phyloP scores from a whole-genome alignment of 2,329 filamentous ascomycete genomes.

The Ceratocystis alfenasii region DNA sequence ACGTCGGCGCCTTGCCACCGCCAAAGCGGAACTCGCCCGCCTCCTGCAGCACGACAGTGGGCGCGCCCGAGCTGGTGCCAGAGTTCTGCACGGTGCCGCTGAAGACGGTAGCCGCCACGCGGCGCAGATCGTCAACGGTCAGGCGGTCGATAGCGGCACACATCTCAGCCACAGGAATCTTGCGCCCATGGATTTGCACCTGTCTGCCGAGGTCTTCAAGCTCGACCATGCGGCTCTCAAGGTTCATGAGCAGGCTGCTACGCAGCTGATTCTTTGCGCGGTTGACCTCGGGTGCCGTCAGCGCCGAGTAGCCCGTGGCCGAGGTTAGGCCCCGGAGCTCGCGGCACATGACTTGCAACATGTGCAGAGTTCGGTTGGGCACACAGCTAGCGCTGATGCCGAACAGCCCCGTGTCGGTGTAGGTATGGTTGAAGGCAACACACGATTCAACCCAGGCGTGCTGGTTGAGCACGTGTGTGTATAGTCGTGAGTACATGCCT shows the following conservation, averaged over 20 bases:
- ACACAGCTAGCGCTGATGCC: conserved; percentile 82
- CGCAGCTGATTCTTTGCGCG: conserved; percentile 95
- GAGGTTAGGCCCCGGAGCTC: conserved; percentile 70
- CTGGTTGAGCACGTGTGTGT: conserved; percentile 96
- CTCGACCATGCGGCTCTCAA: conserved; percentile 94
- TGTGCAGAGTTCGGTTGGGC: conserved; percentile 62
- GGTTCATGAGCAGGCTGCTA: conserved; percentile 85
- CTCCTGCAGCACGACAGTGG: conserved; percentile 91
- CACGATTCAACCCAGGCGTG: conserved; percentile 96
- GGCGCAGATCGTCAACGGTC: conserved; percentile 65
- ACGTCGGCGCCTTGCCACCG: conserved; percentile 52
- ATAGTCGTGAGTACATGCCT: conserved; percentile 96
- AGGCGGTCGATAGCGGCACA: conserved; percentile 72
- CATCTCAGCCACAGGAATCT: conserved; percentile 89
- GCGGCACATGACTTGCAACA: conserved; percentile 92
- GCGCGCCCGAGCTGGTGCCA: conserved; percentile 70
- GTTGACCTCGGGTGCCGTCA: conserved; percentile 67
- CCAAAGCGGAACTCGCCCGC: conserved; percentile 49
- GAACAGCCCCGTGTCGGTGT: conserved; percentile 90
- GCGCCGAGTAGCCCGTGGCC: conserved; percentile 58
- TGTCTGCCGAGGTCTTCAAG: conserved; percentile 89
- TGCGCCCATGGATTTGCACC: conserved; percentile 90
- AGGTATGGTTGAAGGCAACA: conserved; percentile 92
- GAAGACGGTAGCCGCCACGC: conserved; percentile 69
- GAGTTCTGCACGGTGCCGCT: conserved; percentile 63